phyloP scores from a whole-genome alignment of 2,329 filamentous ascomycete species.

The Dactylellina sp. region DNA sequence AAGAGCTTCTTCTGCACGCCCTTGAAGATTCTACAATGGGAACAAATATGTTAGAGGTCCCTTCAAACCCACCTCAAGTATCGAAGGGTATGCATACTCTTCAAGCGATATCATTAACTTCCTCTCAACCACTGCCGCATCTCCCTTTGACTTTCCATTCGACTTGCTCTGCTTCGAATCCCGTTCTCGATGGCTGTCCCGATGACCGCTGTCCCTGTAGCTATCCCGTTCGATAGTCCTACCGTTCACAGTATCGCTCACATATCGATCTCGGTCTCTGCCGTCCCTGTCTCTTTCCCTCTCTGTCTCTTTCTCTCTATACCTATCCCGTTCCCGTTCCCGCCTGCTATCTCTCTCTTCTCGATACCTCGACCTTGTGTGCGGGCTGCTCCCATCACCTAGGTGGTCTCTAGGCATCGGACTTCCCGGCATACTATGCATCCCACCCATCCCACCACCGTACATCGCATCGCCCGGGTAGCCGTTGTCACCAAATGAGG shows the following conservation, averaged over 20 bases:
- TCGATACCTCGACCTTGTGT: conserved; percentile 37
- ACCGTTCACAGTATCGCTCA: conserved; percentile 52
- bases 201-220: conserved; percentile 42
- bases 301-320: conserved; percentile 35
- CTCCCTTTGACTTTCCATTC: conserved; percentile 43
- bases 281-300: conserved; percentile 22
- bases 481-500: conserved; percentile 29
- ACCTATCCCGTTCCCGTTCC: conserved; percentile 37
- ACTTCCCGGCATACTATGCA: conserved; percentile 51
- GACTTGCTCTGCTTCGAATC: conserved; percentile 53
- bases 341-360: conserved; percentile 49
- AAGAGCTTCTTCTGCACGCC: conserved; percentile 97
- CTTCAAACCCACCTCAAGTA: conserved; percentile 19
- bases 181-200: conserved; percentile 62
- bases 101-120: conserved; percentile 84
- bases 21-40: conserved; percentile 71
- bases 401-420: conserved; percentile 47
- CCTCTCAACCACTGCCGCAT: conserved; percentile 86
- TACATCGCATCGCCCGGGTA: conserved; percentile 42
- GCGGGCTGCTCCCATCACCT: conserved; percentile 47
- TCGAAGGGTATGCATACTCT: conserved; percentile 67
- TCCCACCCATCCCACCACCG: conserved; percentile 29
- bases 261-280: conserved; percentile 40
- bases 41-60: neutral
- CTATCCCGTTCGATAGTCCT: conserved; percentile 50